Percentiles rank a stretch among this genome's conserved stretches.
Evolutionary conservation across 805 yeast genomes (phyloP).

Genomic region (Metschnikowia cerradonensis): DNA sequence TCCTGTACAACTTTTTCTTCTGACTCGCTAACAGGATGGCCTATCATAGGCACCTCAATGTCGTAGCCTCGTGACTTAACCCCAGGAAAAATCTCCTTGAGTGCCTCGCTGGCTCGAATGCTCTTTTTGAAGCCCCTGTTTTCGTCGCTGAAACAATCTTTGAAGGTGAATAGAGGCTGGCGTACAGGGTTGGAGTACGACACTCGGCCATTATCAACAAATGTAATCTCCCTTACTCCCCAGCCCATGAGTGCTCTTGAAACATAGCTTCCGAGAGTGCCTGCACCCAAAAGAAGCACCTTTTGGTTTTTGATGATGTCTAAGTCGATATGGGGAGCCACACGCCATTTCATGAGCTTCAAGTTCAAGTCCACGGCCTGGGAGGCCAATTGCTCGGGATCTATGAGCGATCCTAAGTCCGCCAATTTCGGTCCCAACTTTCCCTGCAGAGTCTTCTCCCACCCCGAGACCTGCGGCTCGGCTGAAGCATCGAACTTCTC

Average conservation of each 20-base stretch:
- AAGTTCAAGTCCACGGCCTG: constrained; percentile 91
- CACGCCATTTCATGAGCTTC: constrained; percentile 94
- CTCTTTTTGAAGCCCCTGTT: constrained; percentile 74
- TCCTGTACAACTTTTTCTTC: constrained; percentile 40
- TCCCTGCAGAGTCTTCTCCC: constrained; percentile 81
- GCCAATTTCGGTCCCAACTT: constrained; percentile 79
- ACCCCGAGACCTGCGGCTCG: constrained; percentile 60
- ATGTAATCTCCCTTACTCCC: constrained; percentile 85
- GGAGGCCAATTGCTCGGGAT: constrained; percentile 77
- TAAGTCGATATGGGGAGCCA: constrained; percentile 76
- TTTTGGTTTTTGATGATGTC: constrained; percentile 57
- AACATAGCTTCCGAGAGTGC: constrained; percentile 92
- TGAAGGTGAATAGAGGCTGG: constrained; percentile 79
- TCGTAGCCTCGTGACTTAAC: constrained; percentile 59
- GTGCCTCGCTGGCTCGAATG: constrained; percentile 64
- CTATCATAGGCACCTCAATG: constrained; percentile 92
- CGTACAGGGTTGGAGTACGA: constrained; percentile 95
- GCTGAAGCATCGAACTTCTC: constrained; percentile 8
- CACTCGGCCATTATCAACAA: constrained; percentile 85
- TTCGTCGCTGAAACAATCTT: constrained; percentile 69
- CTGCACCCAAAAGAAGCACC: constrained; percentile 86
- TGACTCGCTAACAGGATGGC: constrained; percentile 66
- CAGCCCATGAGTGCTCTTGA: constrained; percentile 84
- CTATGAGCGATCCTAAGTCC: constrained; percentile 73
- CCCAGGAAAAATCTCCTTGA: constrained; percentile 74